These are phyloP conservation scores for Cymbopogon flexuosus DNA, from an alignment of 202 grass and related monocot species.

Conservation along the genomic window DNA sequence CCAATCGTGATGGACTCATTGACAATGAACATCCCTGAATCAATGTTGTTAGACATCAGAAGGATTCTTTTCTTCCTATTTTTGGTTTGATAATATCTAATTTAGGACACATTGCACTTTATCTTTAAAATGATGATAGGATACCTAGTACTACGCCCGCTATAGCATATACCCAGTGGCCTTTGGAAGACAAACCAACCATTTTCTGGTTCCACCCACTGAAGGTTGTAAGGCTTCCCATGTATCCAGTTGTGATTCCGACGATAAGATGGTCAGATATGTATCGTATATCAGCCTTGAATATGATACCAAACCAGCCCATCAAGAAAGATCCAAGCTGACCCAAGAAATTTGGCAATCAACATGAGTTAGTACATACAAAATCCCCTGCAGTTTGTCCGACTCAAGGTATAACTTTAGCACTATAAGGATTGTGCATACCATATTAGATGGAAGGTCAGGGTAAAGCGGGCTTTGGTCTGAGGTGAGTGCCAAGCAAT, in stretches of 20 bases:
- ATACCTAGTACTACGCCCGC: slow-evolving; percentile 82
- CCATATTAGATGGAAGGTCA: slow-evolving; percentile 96
- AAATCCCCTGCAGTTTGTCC: neutral
- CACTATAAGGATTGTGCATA: slow-evolving; percentile 28
- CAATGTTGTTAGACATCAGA: slow-evolving; percentile 21
- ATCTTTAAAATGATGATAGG: neutral
- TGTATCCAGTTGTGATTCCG: slow-evolving; percentile 72
- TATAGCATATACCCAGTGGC: slow-evolving; percentile 65
- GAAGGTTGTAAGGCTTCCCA: slow-evolving; percentile 94
- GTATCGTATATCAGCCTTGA: slow-evolving; percentile 71
- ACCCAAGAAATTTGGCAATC: slow-evolving; percentile 24
- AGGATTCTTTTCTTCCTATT: neutral
- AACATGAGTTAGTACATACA: neutral
- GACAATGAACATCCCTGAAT: slow-evolving; percentile 66
- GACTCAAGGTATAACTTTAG: slow-evolving; percentile 13
- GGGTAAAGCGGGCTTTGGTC: slow-evolving; percentile 67
- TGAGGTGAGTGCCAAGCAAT: slow-evolving; percentile 59
- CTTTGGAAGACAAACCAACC: slow-evolving; percentile 72
- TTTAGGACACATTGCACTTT: slow-evolving; percentile 9
- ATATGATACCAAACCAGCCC: slow-evolving; percentile 91
- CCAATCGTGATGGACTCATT: slow-evolving; percentile 66
- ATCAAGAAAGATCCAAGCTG: slow-evolving; percentile 96
- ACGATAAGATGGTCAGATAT: slow-evolving; percentile 78
- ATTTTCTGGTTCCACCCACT: slow-evolving; percentile 98
- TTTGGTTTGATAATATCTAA: slow-evolving; percentile 4